Evolutionary conservation across 2,329 filamentous ascomycete genomes (phyloP).

Genomic region (Curvularia sp.): DNA sequence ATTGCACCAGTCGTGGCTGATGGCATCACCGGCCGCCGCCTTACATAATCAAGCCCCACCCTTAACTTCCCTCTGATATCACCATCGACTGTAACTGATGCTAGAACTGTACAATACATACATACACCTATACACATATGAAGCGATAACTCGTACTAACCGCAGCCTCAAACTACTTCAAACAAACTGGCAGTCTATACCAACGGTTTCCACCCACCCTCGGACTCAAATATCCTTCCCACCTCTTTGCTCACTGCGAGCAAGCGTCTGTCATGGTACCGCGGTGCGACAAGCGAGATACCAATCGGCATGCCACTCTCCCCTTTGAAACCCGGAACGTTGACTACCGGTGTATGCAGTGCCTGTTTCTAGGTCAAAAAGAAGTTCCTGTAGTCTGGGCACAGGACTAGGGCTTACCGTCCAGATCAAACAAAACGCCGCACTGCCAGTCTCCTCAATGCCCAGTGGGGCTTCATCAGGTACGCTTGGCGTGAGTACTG

Average conservation of each 20-base stretch:
- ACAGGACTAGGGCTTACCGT: slow-evolving; percentile 50
- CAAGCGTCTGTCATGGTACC: slow-evolving; percentile 42
- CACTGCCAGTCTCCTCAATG: slow-evolving; percentile 61
- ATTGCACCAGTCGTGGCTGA: too few relatives aligned
- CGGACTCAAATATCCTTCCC: slow-evolving; percentile 39
- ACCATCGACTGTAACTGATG: not conserved
- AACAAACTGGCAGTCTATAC: slow-evolving; percentile 1
- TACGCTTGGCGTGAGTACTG: slow-evolving; percentile 66
- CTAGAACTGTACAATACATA: not conserved
- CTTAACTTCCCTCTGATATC: not conserved
- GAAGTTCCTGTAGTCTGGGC: fast-evolving
- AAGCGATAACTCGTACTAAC: too few relatives aligned
- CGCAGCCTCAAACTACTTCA: not conserved
- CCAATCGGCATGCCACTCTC: slow-evolving; percentile 66
- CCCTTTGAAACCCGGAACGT: slow-evolving; percentile 68
- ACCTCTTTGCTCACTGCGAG: slow-evolving; percentile 40
- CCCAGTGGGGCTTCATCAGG: slow-evolving; percentile 67
- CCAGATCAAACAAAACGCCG: slow-evolving; percentile 61
- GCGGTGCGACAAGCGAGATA: slow-evolving; percentile 58
- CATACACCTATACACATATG: not conserved
- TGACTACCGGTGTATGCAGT: slow-evolving; percentile 69
- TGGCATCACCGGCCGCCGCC: not conserved
- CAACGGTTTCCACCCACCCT: slow-evolving; percentile 38
- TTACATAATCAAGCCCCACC: not conserved
- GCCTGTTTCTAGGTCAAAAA: slow-evolving; percentile 18